Base-by-base conservation (phyloP, 139 green algal species). In the Edaphochlamys debaryana region DNA sequence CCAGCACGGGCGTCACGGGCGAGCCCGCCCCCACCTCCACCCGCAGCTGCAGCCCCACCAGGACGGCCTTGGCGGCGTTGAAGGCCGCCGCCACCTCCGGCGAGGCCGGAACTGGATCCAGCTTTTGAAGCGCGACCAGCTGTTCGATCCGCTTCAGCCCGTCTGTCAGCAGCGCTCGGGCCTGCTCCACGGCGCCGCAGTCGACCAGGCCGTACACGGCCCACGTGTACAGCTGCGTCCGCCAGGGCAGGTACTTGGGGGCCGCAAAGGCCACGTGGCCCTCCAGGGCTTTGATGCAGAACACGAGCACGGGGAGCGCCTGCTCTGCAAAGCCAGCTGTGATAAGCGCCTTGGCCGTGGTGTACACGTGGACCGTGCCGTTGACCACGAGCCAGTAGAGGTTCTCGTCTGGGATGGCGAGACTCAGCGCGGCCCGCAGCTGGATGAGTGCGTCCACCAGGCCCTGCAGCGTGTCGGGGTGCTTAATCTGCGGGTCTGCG, bases 381-480 rank as follows among this genome's bases (percentile, higher is more conserved):
- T 91, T 92, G 38, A 89, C 75, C 0, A 89, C 87, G 27, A 94
- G 81, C 89, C 89, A 93, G 79, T 93, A 93, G 13, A 93, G 88
- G 23, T 70, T 40, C 79, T 91, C 85, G 15, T 84, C 50, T 9
- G 82, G 86, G 69, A 90, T 42, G 17, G 89, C 91, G 54, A 87
- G 58, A 29, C 36, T 42, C 3, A 90, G 69, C n/a, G 81, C 86
- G 54, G 64, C 75, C 41, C 86, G 79, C n/a, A 93, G 67, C 64
- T 79, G 77, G 29, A 79, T 32, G 6, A 93, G 82, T 45, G 77
- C 87, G 34, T 37, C 36, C 32, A 92, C 67, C 1, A 86, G 27
- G n/a, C 73, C 70, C 19, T 81, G 68, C 34, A 91, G 79, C 1
- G 91, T 91, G 85, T 74, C 38, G 11, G 71, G 72, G 45, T 91